Evolutionary conservation across 2,329 filamentous ascomycete genomes (phyloP), one percentile per base, ranked within the genome.

Genomic region (Byssochlamys sp.): DNA sequence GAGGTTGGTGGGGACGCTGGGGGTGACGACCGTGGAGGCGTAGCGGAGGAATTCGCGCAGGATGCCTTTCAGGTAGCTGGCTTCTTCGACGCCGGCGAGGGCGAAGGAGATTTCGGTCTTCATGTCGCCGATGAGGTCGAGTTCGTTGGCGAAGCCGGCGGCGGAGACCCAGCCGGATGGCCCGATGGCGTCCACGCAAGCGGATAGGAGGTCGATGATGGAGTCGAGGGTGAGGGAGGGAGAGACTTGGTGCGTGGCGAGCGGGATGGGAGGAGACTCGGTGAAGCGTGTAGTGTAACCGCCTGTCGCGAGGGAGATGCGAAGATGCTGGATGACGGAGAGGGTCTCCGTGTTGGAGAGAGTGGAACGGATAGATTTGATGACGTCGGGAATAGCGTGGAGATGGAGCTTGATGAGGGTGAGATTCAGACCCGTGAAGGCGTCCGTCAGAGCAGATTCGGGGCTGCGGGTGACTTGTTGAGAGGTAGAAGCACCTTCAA

Each of bases 81-180:
- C 75, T 60, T 80, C 77, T 57, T 79, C 75, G 51, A 79, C 70
- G 33, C 76, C 75, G 14, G 75, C 73, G 5, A 77, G 69, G 1
- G 77, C 74, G 52, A 76, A 75, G 3, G 77, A 77, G 28, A 80
- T 69, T 60, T 80, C 77, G 3, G 76, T 75, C 58, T 76, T 73
- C 69, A 80, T 74, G 53, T 79, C 75, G 14, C 74, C 69, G 54
- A 79, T 72, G 12, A 78, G 68, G 49, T 77, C 75, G 35, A 72
- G 69, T 57, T 77, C 74, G 57, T 74, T 71, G 39, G 66, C 65
- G 31, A 71, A 63, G 19, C 63, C 65, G 4, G 70, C 65, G 14
- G 73, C 74, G 9, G 74, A 70, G 54, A 78, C 72, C 75, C 75
- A 78, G 51, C 77, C 77, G 2, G 75, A 74, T 1, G 77, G 76